phyloP scores from a whole-genome alignment of 495 filamentous ascomycete genomes.

The Tetracladium marchalianum region DNA sequence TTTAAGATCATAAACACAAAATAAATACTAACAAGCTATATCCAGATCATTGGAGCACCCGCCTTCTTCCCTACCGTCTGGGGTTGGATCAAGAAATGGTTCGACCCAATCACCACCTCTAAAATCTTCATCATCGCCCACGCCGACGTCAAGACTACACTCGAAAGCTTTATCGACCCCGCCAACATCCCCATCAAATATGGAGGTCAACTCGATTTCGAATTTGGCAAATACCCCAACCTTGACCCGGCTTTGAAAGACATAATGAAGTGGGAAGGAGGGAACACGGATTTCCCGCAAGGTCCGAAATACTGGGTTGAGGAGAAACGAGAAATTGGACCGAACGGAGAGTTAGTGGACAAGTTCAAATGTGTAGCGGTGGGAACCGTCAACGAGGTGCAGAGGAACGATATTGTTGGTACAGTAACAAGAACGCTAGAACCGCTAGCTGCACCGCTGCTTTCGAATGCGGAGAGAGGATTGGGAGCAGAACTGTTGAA shows the following conservation, averaged over 20 bases:
- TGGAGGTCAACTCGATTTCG: conserved; percentile 72
- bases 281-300: conserved; percentile 31
- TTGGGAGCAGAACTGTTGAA: neutral
- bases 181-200: conserved; percentile 75
- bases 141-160: conserved; percentile 58
- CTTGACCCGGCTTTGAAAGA: conserved; percentile 51
- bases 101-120: conserved; percentile 83
- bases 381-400: conserved; percentile 26
- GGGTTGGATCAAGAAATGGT: conserved; percentile 94
- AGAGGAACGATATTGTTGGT: conserved; percentile 32
- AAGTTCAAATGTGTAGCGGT: conserved; percentile 35
- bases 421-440: conserved; percentile 26
- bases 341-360: conserved; percentile 23
- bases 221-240: conserved; percentile 62
- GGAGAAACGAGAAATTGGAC: too few species aligned
- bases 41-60: conserved; percentile 75
- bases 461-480: neutral
- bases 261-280: conserved; percentile 36
- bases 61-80: conserved; percentile 89
- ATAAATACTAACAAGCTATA: neutral
- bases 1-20: neutral
- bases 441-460: neutral
- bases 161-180: conserved; percentile 71
- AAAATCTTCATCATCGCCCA: conserved; percentile 82
- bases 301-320: conserved; percentile 42